phyloP scores from a whole-genome alignment of 768 basidiomycete genomes.

The Dioszegia aurantiaca region DNA sequence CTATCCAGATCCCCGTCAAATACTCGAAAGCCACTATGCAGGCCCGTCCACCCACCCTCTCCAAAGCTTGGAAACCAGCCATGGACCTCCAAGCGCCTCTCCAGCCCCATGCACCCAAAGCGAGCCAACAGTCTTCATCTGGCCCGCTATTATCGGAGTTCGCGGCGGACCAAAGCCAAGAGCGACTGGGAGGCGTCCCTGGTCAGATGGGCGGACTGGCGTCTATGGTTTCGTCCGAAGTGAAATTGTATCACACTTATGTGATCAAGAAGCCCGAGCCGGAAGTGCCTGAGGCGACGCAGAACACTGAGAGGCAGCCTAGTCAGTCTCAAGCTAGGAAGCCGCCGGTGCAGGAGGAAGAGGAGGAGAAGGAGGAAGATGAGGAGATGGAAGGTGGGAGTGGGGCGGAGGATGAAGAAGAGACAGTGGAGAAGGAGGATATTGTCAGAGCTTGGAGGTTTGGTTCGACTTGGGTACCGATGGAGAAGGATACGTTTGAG shows the following conservation, averaged over 20 bases:
- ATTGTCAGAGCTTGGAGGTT: conserved; percentile 51
- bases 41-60: conserved; percentile 70
- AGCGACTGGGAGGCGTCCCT: neutral
- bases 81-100: conserved; percentile 40
- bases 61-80: conserved; percentile 58
- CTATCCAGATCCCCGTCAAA: conserved; percentile 70
- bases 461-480: conserved; percentile 67
- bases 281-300: conserved; percentile 9
- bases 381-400: conserved; percentile 37
- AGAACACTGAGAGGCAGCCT: conserved; percentile 10
- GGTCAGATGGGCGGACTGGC: conserved; percentile 25
- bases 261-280: conserved; percentile 29
- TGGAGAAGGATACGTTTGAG: conserved; percentile 79
- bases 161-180: conserved; percentile 23
- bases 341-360: conserved; percentile 46
- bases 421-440: conserved; percentile 51
- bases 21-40: conserved; percentile 75
- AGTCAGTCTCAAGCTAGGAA: conserved; percentile 40
- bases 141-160: conserved; percentile 30
- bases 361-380: conserved; percentile 31
- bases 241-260: conserved; percentile 37
- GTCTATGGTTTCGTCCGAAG: conserved; percentile 45
- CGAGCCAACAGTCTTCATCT: conserved; percentile 1
- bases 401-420: conserved; percentile 51
- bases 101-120: conserved; percentile 44